Base-by-base conservation (phyloP, 78 protist species). In the Dictyostelium intermedium region DNA sequence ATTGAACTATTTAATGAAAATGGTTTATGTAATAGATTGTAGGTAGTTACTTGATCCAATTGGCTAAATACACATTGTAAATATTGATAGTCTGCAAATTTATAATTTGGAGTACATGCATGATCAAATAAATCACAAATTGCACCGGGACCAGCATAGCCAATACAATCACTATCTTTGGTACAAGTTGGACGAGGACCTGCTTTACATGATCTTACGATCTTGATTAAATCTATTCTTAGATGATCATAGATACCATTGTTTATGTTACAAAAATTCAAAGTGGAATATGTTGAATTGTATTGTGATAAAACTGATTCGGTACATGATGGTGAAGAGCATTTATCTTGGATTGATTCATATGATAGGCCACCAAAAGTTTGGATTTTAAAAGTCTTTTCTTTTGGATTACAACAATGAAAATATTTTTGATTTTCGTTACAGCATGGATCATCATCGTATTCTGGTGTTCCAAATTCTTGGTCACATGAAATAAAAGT, bases 331-430 rank as follows among this genome's bases (percentile, higher is more conserved):
- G 84, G 56, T 9, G 32, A 41, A 8, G 69, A 45, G 16, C 84
- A 79, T 45, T 79, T 30, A 8, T 4, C 27, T n/a, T 20, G 30
- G 4, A 77, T 56, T 2, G 18, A 9, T 43, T 37, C 39, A 18
- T 10, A n/a, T 30, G 77, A 69, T 0, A 61, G 32, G 23, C 30
- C 34, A 61, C 1, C 16, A 0, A 50, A 50, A 14, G 11, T 23
- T 3, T 4, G 0, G 16, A 6, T 50, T 14, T 50, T 16, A 4
- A 16, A 1, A n/a, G 20, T 7, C n/a, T 25, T 5, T 5, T 25
- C 2, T 60, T 83, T 69, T 27, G 94, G 87, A 13, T 34, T 39
- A 69, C 94, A 89, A n/a, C 94, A 89, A 16, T 78, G 50, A 45
- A 69, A 81, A 25, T 79, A 89, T 10, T 30, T 14, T 20, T 34